These are phyloP conservation scores for Debaryomycetaceae sp. DNA, from an alignment of 1,139 yeast genomes.

Conservation along the genomic window DNA sequence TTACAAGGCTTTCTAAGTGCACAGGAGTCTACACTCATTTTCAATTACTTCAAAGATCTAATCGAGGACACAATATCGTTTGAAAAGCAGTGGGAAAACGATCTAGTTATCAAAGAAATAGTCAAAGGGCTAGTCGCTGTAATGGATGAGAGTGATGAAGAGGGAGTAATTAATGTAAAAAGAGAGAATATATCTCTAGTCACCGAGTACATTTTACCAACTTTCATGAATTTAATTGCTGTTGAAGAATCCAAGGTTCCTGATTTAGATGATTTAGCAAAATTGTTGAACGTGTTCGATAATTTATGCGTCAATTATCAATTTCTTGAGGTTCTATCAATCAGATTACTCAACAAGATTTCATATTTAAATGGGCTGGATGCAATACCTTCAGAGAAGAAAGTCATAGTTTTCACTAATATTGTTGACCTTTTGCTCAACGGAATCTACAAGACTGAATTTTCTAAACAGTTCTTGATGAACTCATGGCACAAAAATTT, in stretches of 20 bases:
- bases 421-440: constrained; percentile 23
- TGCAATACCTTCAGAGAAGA: not conserved
- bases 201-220: constrained; percentile 58
- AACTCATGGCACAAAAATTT: constrained; percentile 42
- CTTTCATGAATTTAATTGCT: constrained; percentile 39
- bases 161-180: not conserved
- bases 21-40: constrained; percentile 59
- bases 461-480: constrained; percentile 29
- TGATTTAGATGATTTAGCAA: constrained; percentile 16
- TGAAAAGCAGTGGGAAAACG: constrained; percentile 32
- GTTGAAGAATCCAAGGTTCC: constrained; percentile 36
- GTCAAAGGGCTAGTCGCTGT: constrained; percentile 54
- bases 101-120: constrained; percentile 30
- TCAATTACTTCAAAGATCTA: constrained; percentile 65
- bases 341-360: constrained; percentile 48
- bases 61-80: constrained; percentile 36
- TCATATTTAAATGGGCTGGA: constrained; percentile 11
- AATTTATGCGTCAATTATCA: constrained; percentile 43
- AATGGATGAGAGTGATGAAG: constrained; percentile 21
- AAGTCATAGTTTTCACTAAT: constrained; percentile 12
- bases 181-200: constrained; percentile 32
- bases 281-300: constrained; percentile 43
- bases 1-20: constrained; percentile 43
- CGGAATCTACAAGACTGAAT: constrained; percentile 21
- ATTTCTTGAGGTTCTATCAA: constrained; percentile 47